A percentile compares a stretch with the other conserved stretches of the same genome.
phyloP scores from a whole-genome alignment of 225 moss, liverwort and hornwort genomes.

The Lunularia cruciata region DNA sequence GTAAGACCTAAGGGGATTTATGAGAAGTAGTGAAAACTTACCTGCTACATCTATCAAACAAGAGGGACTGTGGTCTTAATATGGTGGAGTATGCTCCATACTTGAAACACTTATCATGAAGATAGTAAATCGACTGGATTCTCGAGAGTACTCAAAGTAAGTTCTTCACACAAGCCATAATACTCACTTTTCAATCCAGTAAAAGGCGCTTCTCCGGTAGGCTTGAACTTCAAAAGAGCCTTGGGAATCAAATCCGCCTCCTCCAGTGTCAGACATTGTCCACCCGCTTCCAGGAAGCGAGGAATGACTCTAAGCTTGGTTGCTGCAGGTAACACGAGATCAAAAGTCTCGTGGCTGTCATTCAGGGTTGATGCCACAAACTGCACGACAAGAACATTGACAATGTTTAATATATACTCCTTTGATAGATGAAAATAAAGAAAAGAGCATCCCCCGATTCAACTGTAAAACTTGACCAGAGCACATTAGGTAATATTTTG shows the following conservation, averaged over 20 bases:
- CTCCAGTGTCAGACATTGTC: slow-evolving; percentile 37
- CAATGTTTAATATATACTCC: too few species aligned
- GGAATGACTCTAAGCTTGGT: slow-evolving; percentile 39
- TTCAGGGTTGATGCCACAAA: slow-evolving; percentile 46
- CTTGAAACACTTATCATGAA: slow-evolving; percentile 2
- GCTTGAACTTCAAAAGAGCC: slow-evolving; percentile 41
- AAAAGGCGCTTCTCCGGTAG: slow-evolving; percentile 30
- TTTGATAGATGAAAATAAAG: too few species aligned
- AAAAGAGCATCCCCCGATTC: too few species aligned
- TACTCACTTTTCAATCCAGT: slow-evolving; percentile 38
- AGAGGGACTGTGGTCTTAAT: not conserved
- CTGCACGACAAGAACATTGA: slow-evolving; percentile 31
- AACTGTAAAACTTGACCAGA: too few species aligned
- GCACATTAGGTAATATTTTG: too few species aligned
- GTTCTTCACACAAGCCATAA: slow-evolving; percentile 41
- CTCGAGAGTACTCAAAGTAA: slow-evolving; percentile 20
- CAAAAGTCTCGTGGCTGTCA: slow-evolving; percentile 41
- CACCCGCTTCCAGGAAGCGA: slow-evolving; percentile 18
- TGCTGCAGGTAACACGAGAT: slow-evolving; percentile 42
- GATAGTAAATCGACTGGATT: slow-evolving; percentile 16
- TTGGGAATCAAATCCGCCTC: slow-evolving; percentile 48
- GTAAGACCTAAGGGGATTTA: not conserved
- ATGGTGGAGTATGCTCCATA: not conserved
- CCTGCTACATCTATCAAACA: not conserved
- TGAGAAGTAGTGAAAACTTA: not conserved